Evolutionary conservation across 2,329 filamentous ascomycete species (phyloP), one percentile per base, ranked within the genome.

Genomic region (Hymenoscyphus fructigenus): DNA sequence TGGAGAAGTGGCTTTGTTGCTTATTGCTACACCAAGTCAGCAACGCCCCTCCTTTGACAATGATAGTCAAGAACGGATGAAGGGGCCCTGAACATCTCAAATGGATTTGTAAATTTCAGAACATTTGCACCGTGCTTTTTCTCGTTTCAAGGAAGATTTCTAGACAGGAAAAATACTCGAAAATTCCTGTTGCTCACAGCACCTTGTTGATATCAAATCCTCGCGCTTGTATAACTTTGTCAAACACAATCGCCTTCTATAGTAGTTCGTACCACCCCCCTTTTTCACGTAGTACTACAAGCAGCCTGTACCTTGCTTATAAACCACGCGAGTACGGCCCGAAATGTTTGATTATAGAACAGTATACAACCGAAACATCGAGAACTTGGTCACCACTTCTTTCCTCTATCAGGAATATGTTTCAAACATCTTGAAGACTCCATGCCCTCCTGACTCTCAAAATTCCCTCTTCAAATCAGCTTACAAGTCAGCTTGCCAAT

Each of bases 401-500:
- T 23, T 50, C 4, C 44, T 26, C 3, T 0, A 12, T 26, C 2
- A 23, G n/a, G n/a, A 50, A 23, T 50, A 9, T 23, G 6, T 50
- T 20, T 26, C n/a, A 23, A 50, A 7, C 9, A 23, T 7, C 20
- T 36, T 36, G 3, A 10, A 23, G 1, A 50, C 3, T 23, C 10
- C 10, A 2, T 50, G 44, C 1, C 41, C 34, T 10, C 14, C 34
- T 36, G 41, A 7, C 41, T 7, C 41, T 44, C 15, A 20, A 44
- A 7, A 20, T 3, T 23, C 34, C 9, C n/a, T 14, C 9, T 57
- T 28, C 17, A 2, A 9, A 34, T 57, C 56, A 20, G 56, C 56
- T 32, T 57, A 57, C 56, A 36, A 34, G 56, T 57, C 56, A 57
- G 56, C 56, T 57, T 32, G 29, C 56, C 34, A 57, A 14, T 50